These are phyloP conservation scores for Pholiota molesta DNA, from an alignment of 768 basidiomycete genomes.

Conservation along the genomic window DNA sequence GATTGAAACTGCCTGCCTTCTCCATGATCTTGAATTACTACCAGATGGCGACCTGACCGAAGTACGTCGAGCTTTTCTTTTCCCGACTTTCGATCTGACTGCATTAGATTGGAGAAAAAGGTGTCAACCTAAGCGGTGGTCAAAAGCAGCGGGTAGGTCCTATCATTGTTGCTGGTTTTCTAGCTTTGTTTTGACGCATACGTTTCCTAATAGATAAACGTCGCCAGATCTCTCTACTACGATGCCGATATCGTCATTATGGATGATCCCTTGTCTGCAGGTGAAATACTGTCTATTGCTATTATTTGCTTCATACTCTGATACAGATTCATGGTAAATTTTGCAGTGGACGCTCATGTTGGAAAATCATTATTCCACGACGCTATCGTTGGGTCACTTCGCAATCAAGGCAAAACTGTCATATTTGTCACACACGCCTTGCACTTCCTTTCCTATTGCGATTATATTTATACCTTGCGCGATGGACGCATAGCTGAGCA, in stretches of 20 bases:
- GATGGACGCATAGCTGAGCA: conserved; percentile 75
- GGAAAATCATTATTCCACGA: conserved; percentile 68
- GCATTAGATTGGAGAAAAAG: conserved; percentile 69
- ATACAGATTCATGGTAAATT: neutral
- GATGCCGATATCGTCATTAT: conserved; percentile 63
- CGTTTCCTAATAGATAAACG: conserved; percentile 51
- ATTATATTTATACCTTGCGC: conserved; percentile 75
- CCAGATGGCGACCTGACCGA: conserved; percentile 76
- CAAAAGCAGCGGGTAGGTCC: conserved; percentile 58
- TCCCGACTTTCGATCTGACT: neutral
- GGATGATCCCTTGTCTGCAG: conserved; percentile 69
- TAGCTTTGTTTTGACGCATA: neutral
- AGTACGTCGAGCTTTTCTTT: conserved; percentile 34
- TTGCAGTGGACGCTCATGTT: conserved; percentile 73
- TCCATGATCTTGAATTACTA: conserved; percentile 65
- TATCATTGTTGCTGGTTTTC: neutral
- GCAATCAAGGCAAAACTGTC: conserved; percentile 61
- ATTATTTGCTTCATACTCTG: neutral
- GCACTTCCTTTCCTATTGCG: conserved; percentile 81
- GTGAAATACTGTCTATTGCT: conserved; percentile 27
- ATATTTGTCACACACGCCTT: conserved; percentile 88
- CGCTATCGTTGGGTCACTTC: conserved; percentile 53
- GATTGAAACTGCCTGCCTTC: conserved; percentile 58
- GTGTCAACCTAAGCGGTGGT: conserved; percentile 68
- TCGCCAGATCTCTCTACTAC: conserved; percentile 70